Base-by-base conservation (phyloP, 163 green algal genomes). In the Prototheca stagnorum region DNA sequence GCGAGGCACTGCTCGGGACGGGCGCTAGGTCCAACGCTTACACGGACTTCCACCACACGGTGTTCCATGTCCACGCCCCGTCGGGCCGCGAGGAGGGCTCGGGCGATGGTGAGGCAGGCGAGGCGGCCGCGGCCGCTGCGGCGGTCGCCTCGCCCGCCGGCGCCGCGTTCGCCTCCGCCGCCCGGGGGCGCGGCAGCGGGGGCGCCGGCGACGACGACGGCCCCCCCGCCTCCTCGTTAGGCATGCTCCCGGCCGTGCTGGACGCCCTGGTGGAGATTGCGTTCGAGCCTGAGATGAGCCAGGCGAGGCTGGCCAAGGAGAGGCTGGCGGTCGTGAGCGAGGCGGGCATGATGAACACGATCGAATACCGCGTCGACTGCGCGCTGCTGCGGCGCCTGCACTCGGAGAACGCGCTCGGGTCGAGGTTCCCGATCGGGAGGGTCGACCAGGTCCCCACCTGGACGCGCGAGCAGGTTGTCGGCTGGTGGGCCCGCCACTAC, bases 21-120 rank as follows among this genome's bases (percentile, higher is more conserved):
- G 90, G 90, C 3, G 77, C 83, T 0, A 73, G 90, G 19, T 85
- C 76, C 43, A 98, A 98, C 61, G 90, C 90, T 0, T 98, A 98
- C 79, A 98, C 90, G 23, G 90, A 97, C 74, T 97, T 98, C 62
- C 90, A 98, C 68, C 90, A 98, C 79, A 98, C 90, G 20, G 90
- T 98, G 19, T 98, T 97, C 67, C 90, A 97, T 59, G 79, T 96
- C 40, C 89, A 97, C 61, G 66, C 83, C 19, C 88, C 89, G 1
- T 52, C 89, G 8, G 50, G 49, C 39, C 63, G 61, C 51, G 42
- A 73, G 70, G 31, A 82, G 64, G 7, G 71, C 65, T 17, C 47
- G 73, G 46, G 66, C 78, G 23, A 92, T 96, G 83, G 71, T 96
- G 41, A 31, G 45, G 35, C 71, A 92, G 72, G 86, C 93, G 33